Base-by-base conservation (phyloP, 345 rosid species). In the Ceriops tagal region DNA sequence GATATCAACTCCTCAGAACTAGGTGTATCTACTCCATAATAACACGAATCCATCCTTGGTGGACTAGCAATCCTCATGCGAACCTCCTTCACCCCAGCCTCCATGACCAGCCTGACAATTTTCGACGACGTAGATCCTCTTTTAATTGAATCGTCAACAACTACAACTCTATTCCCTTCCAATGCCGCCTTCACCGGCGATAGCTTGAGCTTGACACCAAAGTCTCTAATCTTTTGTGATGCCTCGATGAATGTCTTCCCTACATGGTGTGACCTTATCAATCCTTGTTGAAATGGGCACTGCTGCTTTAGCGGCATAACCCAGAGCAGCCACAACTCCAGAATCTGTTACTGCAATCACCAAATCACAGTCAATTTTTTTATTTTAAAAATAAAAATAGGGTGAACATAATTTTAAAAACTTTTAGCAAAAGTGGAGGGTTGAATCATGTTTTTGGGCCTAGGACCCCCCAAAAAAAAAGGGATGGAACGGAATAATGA, bases 41-140 rank as follows among this genome's bases (percentile, higher is more conserved):
- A 90, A 75, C 99, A 95, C 8, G 97, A 87, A 1, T 85, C 92
- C 0, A 90, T 79, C 0, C 90, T 88, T 11, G 97, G 97, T 13
- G 99, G 99, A 69, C 99, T 92, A 0, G 99, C 99, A 4, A 95
- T 92, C 79, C 97, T 88, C 97, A 89, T 95, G 62, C 92, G 99
- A 72, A 95, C 93, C 81, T 92, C 97, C 73, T 86, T 95, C 1
- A 96, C 99, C 7, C 97, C 99, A 0, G 99, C 86, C 74, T 91
- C 96, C 71, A 86, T 86, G n/a, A 95, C 62, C 78, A 95, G 51
- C 68, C 96, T 79, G 57, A 95, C 96, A 31, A 95, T 92, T 79
- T 95, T 95, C 0, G 96, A 91, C 0, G 96, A 95, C 0, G 99
- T 92, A 6, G 97, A 92, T 37, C 96, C 99, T 79, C 99, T 84